A percentile compares a stretch with the other conserved stretches of the same genome.
phyloP scores from a whole-genome alignment of 768 basidiomycete genomes.

The Leccinum boreale region DNA sequence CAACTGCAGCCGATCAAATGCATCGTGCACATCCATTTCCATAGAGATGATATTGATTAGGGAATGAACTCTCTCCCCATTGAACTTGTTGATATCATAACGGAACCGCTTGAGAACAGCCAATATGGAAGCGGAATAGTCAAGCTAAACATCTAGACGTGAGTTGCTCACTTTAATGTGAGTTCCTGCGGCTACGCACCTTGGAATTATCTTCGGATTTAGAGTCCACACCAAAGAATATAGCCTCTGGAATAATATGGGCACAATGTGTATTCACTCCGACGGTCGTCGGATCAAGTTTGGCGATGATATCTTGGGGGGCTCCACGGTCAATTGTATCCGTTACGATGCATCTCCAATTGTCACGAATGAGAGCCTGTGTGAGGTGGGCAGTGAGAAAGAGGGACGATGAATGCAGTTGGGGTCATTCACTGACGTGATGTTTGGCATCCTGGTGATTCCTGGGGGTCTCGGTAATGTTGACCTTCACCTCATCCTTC shows the following conservation, averaged over 20 bases:
- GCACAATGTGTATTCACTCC: background rate
- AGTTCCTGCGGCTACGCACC: background rate
- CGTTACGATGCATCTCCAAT: slow-evolving; percentile 33
- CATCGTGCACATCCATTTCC: background rate
- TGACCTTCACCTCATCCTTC: background rate
- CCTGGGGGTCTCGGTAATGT: background rate
- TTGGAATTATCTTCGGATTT: background rate
- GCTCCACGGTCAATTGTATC: slow-evolving; percentile 19
- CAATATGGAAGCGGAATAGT: background rate
- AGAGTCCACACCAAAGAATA: background rate
- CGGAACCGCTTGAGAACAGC: background rate
- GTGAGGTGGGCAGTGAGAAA: background rate
- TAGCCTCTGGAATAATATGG: slow-evolving; percentile 8
- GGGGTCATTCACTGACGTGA: background rate
- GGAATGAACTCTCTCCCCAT: slow-evolving; percentile 2
- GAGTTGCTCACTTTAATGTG: background rate
- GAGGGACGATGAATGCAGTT: background rate
- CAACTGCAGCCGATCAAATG: slow-evolving; percentile 2
- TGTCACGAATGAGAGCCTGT: slow-evolving; percentile 37
- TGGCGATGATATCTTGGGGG: background rate
- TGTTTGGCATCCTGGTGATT: slow-evolving; percentile 5
- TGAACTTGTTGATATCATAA: background rate
- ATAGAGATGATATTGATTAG: slow-evolving; percentile 3
- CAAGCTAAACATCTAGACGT: background rate
- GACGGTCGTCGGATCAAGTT: background rate